Base-by-base conservation (phyloP, 225 moss, liverwort and hornwort species). In the Rhytidiadelphus loreus region DNA sequence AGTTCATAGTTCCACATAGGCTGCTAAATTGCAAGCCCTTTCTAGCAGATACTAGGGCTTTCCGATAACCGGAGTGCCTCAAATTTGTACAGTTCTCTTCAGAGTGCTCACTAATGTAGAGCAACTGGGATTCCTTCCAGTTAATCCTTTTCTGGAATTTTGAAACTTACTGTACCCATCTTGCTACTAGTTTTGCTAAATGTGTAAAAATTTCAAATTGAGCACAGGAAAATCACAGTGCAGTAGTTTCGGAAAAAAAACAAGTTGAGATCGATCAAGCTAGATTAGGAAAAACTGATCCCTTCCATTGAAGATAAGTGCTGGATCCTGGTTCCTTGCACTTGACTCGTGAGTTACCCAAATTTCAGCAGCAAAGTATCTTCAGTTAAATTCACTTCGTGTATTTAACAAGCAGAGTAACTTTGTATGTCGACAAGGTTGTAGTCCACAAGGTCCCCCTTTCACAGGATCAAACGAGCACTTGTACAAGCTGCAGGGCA, bases 391-490 rank as follows among this genome's bases (percentile, higher is more conserved):
- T 84, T 84, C 77, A 68, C 76, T 83, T 88, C 37, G 83, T 75
- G 60, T 81, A 81, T 44, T 80, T 66, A 66, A 84, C 85, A 87
- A 84, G 74, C 58, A 35, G 84, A 80, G 84, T 84, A 84, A 73
- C 37, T 74, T 84, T 41, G 83, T 37, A 44, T 62, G 18, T 46
- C 86, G n/a, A n/a, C n/a, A n/a, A n/a, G n/a, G n/a, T n/a, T 85
- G 92, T 73, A 94, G 88, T 59, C 75, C 86, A 93, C 96, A 94
- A 37, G 89, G 87, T 75, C 96, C 95, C 30, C 95, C 96, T 62
- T 88, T 88, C 39, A 94, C 92, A 72, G 96, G 94, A 90, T 96
- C 96, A 85, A 96, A 96, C 66, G 91, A 90, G 88, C 96, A 96
- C 90, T 94, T 93, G 86, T 94, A 96, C 79, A 94, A 90, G 66